Evolutionary conservation across 352 stramenopile species (phyloP).

Genomic region (Phytophthora europaea): DNA sequence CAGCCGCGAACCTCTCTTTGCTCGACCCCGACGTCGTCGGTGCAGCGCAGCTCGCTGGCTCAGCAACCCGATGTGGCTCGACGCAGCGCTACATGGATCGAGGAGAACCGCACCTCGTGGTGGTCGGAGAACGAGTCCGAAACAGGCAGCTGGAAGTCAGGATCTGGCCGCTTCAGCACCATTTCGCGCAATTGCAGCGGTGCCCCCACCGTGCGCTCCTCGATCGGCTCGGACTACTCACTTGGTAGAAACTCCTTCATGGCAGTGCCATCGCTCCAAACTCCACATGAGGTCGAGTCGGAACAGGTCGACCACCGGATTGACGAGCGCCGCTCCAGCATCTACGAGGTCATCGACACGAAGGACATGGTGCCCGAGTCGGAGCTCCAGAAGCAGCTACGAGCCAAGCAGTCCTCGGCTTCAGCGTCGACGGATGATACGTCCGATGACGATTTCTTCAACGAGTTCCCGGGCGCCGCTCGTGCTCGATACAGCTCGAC

Average conservation of each 20-base stretch:
- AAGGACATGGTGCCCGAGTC: slow-evolving; percentile 49
- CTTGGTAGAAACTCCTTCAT: slow-evolving; percentile 42
- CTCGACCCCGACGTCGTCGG: slow-evolving; percentile 30
- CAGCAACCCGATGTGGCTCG: slow-evolving; percentile 22
- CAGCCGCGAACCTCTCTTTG: slow-evolving; percentile 23
- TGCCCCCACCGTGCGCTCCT: slow-evolving; percentile 44
- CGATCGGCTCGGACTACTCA: slow-evolving; percentile 39
- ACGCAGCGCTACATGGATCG: slow-evolving; percentile 33
- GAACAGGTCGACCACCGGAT: slow-evolving; percentile 30
- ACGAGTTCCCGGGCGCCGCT: slow-evolving; percentile 19
- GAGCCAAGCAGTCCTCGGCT: slow-evolving; percentile 28
- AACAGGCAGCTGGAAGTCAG: slow-evolving; percentile 49
- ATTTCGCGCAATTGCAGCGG: slow-evolving; percentile 44
- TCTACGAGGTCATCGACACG: slow-evolving; percentile 55
- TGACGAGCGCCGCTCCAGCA: slow-evolving; percentile 42
- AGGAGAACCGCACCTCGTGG: slow-evolving; percentile 49
- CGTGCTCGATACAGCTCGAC: slow-evolving; percentile 45
- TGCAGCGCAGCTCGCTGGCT: slow-evolving; percentile 8
- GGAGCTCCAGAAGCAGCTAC: slow-evolving; percentile 34
- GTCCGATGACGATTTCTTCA: slow-evolving; percentile 29
- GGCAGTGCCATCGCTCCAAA: slow-evolving; percentile 34
- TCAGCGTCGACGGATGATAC: slow-evolving; percentile 14
- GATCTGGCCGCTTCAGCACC: slow-evolving; percentile 45
- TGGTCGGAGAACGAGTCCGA: slow-evolving; percentile 53
- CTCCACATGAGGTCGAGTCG: slow-evolving; percentile 20